Conservation (phyloP, 2,329 filamentous ascomycete genomes). For the Xylaria sp. region DNA sequence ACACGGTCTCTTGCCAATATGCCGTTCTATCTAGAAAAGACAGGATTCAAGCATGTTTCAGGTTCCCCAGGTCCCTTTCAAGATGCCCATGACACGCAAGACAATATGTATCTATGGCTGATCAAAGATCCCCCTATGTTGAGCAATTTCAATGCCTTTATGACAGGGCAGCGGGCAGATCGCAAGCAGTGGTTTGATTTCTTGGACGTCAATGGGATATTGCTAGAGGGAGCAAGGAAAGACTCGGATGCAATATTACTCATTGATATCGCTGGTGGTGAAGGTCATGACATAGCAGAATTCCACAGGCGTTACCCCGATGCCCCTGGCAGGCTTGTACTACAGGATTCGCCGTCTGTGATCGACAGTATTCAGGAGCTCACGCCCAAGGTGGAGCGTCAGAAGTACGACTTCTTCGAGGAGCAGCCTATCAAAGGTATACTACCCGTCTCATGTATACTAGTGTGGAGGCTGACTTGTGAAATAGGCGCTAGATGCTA, state of each 20-base stretch:
- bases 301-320: conserved; percentile 36
- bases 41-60: too few species aligned
- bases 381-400: conserved; percentile 27
- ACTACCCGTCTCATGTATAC: neutral
- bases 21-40: too few species aligned
- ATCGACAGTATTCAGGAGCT: conserved; percentile 44
- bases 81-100: too few species aligned
- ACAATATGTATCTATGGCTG: conserved; percentile 3
- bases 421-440: conserved; percentile 33
- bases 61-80: too few species aligned
- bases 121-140: conserved; percentile 7
- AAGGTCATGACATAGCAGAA: conserved; percentile 40
- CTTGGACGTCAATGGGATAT: conserved; percentile 30
- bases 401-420: conserved; percentile 33
- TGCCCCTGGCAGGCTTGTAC: conserved; percentile 37
- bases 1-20: too few species aligned
- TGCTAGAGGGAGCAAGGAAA: conserved; percentile 29
- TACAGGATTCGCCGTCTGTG: conserved; percentile 40
- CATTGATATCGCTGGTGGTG: conserved; percentile 42
- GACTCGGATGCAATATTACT: conserved; percentile 32
- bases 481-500: conserved; percentile 45
- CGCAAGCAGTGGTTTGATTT: conserved; percentile 38
- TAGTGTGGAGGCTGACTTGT: too few species aligned
- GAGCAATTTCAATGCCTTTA: conserved; percentile 37
- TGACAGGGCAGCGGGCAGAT: conserved; percentile 35